Evolutionary conservation across 805 yeast species (phyloP).

Genomic region (Wickerhamomyces ciferrii): DNA sequence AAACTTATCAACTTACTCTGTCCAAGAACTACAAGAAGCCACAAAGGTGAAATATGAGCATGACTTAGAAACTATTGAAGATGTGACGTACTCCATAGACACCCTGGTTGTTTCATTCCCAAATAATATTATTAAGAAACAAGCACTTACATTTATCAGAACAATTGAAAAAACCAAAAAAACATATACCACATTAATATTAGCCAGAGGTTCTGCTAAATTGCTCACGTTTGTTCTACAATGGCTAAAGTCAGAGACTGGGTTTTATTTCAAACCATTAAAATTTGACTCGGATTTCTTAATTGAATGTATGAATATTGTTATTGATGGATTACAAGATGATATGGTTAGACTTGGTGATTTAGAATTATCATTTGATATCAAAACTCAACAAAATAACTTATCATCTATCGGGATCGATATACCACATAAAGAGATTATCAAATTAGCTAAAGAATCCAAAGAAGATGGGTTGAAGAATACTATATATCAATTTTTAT

Average conservation of each 20-base stretch:
- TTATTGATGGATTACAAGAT: constrained; percentile 11
- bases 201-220: constrained; percentile 11
- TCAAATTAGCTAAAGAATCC: constrained; percentile 8
- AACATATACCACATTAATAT: constrained; percentile 8
- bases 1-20: constrained; percentile 9
- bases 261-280: constrained; percentile 20
- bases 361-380: constrained; percentile 21
- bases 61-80: constrained; percentile 3
- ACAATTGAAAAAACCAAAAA: constrained; percentile 1
- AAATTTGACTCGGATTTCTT: constrained; percentile 19
- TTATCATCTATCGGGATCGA: constrained; percentile 22
- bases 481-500: constrained; percentile 14
- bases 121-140: constrained; percentile 13
- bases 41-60: constrained; percentile 6
- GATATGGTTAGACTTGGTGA: constrained; percentile 18
- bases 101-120: constrained; percentile 13
- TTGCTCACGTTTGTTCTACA: constrained; percentile 15
- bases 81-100: not conserved
- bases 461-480: constrained; percentile 9
- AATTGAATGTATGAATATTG: constrained; percentile 19
- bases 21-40: constrained; percentile 10
- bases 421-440: constrained; percentile 19
- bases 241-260: constrained; percentile 24
- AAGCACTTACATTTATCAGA: constrained; percentile 9
- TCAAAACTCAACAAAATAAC: constrained; percentile 16